Evolutionary conservation across 345 rosid species (phyloP), one percentile per base, ranked within the genome.

Genomic region (Populus alba): DNA sequence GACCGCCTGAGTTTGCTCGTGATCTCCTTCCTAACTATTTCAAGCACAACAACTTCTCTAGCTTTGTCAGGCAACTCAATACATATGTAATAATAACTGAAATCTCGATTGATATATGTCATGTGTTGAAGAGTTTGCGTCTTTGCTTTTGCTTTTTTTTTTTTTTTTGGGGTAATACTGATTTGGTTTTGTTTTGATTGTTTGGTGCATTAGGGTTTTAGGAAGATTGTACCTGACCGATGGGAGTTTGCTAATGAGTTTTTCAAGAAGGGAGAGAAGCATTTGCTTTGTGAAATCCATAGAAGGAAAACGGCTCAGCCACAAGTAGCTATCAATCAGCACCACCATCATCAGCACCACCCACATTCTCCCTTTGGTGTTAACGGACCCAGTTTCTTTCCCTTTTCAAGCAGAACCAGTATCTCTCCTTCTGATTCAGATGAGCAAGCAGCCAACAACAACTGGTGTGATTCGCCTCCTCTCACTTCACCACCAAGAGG

Each of bases 241-340:
- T 95, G 99, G 99, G 99, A 95, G 82, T 95, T 95, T 49, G 98
- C 98, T 0, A 95, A 95, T 70, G 99, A 93, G 85, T 89, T 85
- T 83, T 95, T 95, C 91, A 90, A 90, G 79, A 91, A 90, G 72
- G 99, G 99, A 75, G 98, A 95, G 53, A 93, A 95, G 81, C 97
- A 95, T 79, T 76, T 93, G 72, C 94, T 95, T 62, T 95, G 97
- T 66, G 98, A 92, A 88, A 95, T 95, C 92, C 97, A 94, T 65
- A 84, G 99, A 70, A 76, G 99, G 51, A 95, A 95, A 84, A 91
- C 97, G 47, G 83, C 93, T 55, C 98, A 90, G 53, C 90, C 90
- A 25, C 88, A 88, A 68, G 88, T 88, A 31, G 88, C 88, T 17
- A 74, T 78, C 37, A 84, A 85, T 67, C 90, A 86, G 70, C 91